phyloP scores from a whole-genome alignment of 805 yeast species.

The Candida schatavii region DNA sequence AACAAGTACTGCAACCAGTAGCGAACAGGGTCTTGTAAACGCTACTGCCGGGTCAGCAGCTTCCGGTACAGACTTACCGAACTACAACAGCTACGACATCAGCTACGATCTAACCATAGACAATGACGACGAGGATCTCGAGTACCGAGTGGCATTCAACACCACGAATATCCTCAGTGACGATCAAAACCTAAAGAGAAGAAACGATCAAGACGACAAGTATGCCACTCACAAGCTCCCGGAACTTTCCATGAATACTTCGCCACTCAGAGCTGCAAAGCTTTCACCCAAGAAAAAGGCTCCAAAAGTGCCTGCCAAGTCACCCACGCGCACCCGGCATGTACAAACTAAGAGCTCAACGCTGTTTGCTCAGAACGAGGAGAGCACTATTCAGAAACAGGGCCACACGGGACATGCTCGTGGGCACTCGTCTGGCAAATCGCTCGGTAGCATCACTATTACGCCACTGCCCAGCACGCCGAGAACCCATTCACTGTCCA shows the following conservation, averaged over 20 bases:
- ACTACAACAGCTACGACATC: constrained; percentile 23
- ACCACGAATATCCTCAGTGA: constrained; percentile 13
- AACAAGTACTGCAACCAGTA: too few species aligned
- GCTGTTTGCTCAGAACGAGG: not conserved
- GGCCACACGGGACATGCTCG: not conserved
- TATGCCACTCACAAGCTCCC: constrained; percentile 1
- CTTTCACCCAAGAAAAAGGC: not conserved
- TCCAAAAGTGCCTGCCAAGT: not conserved
- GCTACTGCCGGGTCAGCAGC: not conserved
- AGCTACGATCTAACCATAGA: constrained; percentile 32
- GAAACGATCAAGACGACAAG: constrained; percentile 5
- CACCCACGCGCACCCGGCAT: not conserved
- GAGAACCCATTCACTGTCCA: constrained; percentile 7
- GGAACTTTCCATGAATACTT: not conserved
- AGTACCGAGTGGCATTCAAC: constrained; percentile 13
- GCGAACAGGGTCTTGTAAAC: constrained; percentile 7
- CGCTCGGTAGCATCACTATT: not conserved
- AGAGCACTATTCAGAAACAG: not conserved
- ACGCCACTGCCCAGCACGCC: constrained; percentile 5
- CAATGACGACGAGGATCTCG: constrained; percentile 17
- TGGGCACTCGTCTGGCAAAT: not conserved
- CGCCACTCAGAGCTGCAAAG: not conserved
- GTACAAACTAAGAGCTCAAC: not conserved
- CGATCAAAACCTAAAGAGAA: constrained; percentile 8
- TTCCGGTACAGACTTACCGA: constrained; percentile 16